Base-by-base conservation (phyloP, 1,139 yeast genomes). In the Candida freyschussii region DNA sequence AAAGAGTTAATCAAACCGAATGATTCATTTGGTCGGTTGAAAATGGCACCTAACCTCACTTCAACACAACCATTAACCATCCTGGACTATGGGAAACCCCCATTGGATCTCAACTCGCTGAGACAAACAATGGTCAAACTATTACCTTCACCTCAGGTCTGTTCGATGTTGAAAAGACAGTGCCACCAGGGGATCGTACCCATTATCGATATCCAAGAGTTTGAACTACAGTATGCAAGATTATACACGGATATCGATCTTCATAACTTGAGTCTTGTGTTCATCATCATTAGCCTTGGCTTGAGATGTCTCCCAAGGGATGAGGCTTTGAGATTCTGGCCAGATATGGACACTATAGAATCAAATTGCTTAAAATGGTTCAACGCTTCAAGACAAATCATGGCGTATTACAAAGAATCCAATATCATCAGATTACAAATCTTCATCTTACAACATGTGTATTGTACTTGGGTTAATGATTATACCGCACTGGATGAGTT, bases 1-100 rank as follows among this genome's bases (percentile, higher is more conserved):
- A 41, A 40, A 22, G 47, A 43, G 30, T 34, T 43, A 16, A 39
- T 38, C 17, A 30, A 21, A 11, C 44, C 48, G 10, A 45, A 45
- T 24, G 31, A 36, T 8, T 24, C 32, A 4, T 45, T 44, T 29
- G 44, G 47, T 3, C 29, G 48, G 13, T 35, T 44, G 13, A 16
- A 36, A 8, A 41, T 38, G 17, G 19, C 27, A 7, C 26, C 14
- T 11, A n/a, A n/a, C n/a, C n/a, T 10, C 8, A 7, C 26, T 13
- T 7, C 26, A 24, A 13, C 16, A 12, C 11, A 16, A 24, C 12
- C 33, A 12, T 12, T 12, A 12, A 18, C 26, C 9, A 9, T 13
- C 12, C 18, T 17, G 17, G 9, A 14, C 9, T 9, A 23, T 5
- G 15, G 20, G 12, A n/a, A 7, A 13, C 18, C 28, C n/a, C 8